Evolutionary conservation across 305 asterid species (phyloP), one percentile per base, ranked within the genome.

Genomic region (Solanum chacoense): DNA sequence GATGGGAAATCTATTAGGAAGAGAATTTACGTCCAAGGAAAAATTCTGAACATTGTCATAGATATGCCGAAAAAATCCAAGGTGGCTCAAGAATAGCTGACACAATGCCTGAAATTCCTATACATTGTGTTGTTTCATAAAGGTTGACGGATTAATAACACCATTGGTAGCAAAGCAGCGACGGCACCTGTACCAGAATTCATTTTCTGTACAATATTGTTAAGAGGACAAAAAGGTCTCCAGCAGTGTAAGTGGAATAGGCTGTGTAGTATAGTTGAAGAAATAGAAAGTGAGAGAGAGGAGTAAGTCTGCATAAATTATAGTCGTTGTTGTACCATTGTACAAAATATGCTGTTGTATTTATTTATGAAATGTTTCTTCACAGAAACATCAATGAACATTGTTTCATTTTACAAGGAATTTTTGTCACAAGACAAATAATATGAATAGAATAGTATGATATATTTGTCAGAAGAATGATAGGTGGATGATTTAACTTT

Each of bases 11-110:
- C 89, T 32, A 93, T 97, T 81, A 95, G 91, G 91, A 96, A 95
- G 93, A 92, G 93, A 76, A 95, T 97, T 18, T 96, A 93, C 35
- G 98, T 97, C 40, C 94, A 98, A 3, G 95, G 98, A 42, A 95
- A 94, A 93, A 96, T 97, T 88, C 90, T 97, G 91, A 97, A 96
- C 87, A 92, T 97, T 26, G 96, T 97, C 85, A 79, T 97, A n/a
- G 98, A 95, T 5, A n/a, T 75, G 1, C 92, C 31, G 37, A 87
- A 93, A 90, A 92, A 90, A 84, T 90, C 67, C 59, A 93, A 94
- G 91, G 98, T 92, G 76, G 94, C 92, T 88, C 91, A 91, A 83
- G 71, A 90, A 45, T 92, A 91, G 91, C 50, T 34, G 6, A 29
- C 7, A 9, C 69, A 9, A 28, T 80, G 72, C 40, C 26, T 42